Percentiles rank a stretch among this genome's conserved stretches.
Evolutionary conservation across 108 stramenopile genomes (phyloP).

Genomic region (Mediolabrus comicus): DNA sequence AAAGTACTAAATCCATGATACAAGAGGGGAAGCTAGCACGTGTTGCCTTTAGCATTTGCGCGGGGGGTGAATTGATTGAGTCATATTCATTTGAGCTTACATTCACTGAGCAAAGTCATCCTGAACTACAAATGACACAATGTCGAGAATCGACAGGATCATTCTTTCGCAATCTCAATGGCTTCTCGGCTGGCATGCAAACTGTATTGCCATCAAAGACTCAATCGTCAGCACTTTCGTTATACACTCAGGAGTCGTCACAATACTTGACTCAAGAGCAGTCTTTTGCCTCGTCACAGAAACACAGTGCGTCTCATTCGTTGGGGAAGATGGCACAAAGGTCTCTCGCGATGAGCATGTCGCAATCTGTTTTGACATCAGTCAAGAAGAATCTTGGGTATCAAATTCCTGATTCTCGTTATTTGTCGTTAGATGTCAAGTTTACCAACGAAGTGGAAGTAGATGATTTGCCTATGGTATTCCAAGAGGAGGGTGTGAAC

Average conservation of each 20-base stretch:
- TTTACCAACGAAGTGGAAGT: background rate
- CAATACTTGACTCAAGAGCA: background rate
- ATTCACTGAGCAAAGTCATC: background rate
- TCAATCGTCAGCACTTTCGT: background rate
- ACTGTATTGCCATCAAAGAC: background rate
- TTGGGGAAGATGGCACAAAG: background rate
- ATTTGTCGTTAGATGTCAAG: background rate
- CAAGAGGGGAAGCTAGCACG: slow-evolving; percentile 24
- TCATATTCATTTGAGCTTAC: slow-evolving; percentile 21
- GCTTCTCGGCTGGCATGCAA: slow-evolving; percentile 18
- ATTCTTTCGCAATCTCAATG: slow-evolving; percentile 45
- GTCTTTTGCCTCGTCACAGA: background rate
- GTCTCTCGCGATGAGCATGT: background rate
- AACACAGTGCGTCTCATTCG: background rate
- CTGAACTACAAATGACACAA: slow-evolving; percentile 8
- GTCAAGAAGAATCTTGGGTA: background rate
- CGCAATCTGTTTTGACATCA: background rate
- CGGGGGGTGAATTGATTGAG: slow-evolving; percentile 22
- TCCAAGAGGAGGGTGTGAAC: background rate
- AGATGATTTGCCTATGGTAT: background rate
- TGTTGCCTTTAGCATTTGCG: slow-evolving; percentile 24
- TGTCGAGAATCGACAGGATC: background rate
- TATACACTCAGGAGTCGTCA: background rate
- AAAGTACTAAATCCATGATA: slow-evolving; percentile 3
- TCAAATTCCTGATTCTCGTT: background rate